phyloP scores from a whole-genome alignment of 1,284 basidiomycete genomes.

The Moesziomyces aphidis region DNA sequence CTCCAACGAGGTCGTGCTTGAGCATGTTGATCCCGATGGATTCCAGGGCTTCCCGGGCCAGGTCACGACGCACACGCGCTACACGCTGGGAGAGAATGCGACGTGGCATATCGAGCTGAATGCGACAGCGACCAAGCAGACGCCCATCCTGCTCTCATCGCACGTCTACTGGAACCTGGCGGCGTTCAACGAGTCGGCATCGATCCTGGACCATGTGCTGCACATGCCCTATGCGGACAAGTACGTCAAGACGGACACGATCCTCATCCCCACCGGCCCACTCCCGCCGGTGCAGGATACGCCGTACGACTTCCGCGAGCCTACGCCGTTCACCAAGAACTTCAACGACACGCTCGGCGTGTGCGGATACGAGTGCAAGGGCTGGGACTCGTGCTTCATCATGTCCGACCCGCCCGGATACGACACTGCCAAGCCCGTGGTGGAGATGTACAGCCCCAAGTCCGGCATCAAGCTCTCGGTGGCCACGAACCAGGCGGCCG shows the following conservation, averaged over 20 bases:
- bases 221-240: constrained; percentile 58
- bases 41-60: constrained; percentile 62
- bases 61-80: constrained; percentile 41
- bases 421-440: constrained; percentile 25
- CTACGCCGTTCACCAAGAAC: constrained; percentile 42
- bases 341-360: constrained; percentile 57
- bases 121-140: constrained; percentile 42
- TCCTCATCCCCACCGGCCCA: constrained; percentile 58
- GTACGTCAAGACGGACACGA: constrained; percentile 51
- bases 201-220: constrained; percentile 53
- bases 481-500: constrained; percentile 49
- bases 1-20: constrained; percentile 46
- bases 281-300: constrained; percentile 46
- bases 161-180: constrained; percentile 66
- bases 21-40: constrained; percentile 54
- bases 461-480: constrained; percentile 58
- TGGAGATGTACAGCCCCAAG: constrained; percentile 55
- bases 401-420: constrained; percentile 57
- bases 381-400: constrained; percentile 61
- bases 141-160: constrained; percentile 63
- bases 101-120: constrained; percentile 53
- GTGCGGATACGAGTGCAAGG: constrained; percentile 55
- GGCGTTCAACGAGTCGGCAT: constrained; percentile 46
- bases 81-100: constrained; percentile 40
- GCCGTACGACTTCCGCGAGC: constrained; percentile 51